Evolutionary conservation across 228 moss, liverwort and hornwort species (phyloP).

Genomic region (Sphagnum magellanicum): DNA sequence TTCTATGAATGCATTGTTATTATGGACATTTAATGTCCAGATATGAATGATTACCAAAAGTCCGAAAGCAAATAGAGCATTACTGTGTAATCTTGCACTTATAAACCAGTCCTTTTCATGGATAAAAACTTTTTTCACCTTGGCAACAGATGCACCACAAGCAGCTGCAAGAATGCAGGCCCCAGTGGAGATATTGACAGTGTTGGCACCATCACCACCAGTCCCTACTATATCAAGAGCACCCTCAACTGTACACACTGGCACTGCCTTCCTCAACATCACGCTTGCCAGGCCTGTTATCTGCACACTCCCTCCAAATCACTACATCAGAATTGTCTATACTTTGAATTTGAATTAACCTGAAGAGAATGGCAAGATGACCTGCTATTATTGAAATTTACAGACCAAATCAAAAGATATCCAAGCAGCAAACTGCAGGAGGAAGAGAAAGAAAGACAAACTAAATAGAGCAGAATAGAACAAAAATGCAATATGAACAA

Average conservation of each 20-base stretch:
- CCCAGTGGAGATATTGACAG: slow-evolving; percentile 91
- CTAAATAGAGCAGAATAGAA: too few species aligned
- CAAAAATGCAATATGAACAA: too few species aligned
- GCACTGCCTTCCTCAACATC: slow-evolving; percentile 68
- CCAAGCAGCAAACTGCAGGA: too few species aligned
- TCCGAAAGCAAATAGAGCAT: neutral
- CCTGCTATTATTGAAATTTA: too few species aligned
- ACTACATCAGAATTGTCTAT: too few species aligned
- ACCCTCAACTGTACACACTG: slow-evolving; percentile 50
- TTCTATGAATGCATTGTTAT: neutral
- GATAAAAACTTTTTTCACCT: slow-evolving; percentile 22
- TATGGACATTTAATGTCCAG: neutral
- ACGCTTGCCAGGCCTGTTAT: slow-evolving; percentile 84
- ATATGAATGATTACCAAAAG: neutral
- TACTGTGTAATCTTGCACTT: neutral
- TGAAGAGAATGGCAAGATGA: too few species aligned
- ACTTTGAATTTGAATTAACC: too few species aligned
- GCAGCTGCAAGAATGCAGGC: slow-evolving; percentile 85
- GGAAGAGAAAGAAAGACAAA: too few species aligned
- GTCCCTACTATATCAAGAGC: slow-evolving; percentile 94
- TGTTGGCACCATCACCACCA: slow-evolving; percentile 87
- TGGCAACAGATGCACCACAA: slow-evolving; percentile 86
- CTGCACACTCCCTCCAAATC: slow-evolving; percentile 15
- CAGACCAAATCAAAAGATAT: too few species aligned
- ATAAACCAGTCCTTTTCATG: neutral